Percentiles rank a stretch among this genome's conserved stretches.
Conservation (phyloP, 192 early-diverging fungal species). For the Coemansia sp. region DNA sequence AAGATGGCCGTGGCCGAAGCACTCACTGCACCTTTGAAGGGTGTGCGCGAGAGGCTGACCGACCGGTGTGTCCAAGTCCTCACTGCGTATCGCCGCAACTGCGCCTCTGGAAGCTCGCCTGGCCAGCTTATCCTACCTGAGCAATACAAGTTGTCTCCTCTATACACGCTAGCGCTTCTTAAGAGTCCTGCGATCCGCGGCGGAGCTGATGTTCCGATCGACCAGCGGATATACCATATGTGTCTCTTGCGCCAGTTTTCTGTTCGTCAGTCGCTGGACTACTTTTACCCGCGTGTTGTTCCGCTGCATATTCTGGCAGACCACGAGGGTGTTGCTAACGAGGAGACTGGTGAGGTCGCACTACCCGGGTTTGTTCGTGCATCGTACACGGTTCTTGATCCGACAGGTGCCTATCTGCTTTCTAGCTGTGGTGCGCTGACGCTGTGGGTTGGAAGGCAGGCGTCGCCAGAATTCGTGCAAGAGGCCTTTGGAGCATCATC, state of each 20-base stretch:
- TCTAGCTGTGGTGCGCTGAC: conserved; percentile 78
- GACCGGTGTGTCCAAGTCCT: conserved; percentile 88
- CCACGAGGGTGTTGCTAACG: conserved; percentile 53
- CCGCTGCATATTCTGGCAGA: conserved; percentile 63
- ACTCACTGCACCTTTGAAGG: conserved; percentile 65
- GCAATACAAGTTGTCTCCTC: conserved; percentile 89
- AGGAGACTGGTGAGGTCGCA: conserved; percentile 56
- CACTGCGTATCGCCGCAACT: conserved; percentile 87
- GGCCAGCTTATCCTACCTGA: conserved; percentile 97
- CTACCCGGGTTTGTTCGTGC: conserved; percentile 70
- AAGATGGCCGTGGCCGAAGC: conserved; percentile 80
- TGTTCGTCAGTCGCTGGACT: conserved; percentile 70
- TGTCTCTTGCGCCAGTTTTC: conserved; percentile 73
- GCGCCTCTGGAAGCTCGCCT: conserved; percentile 81
- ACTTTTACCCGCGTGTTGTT: conserved; percentile 84
- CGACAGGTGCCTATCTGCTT: conserved; percentile 77
- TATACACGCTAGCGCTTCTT: conserved; percentile 80
- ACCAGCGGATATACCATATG: conserved; percentile 81
- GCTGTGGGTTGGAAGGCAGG: conserved; percentile 86
- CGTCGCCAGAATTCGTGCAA: conserved; percentile 61
- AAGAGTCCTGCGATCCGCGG: conserved; percentile 82
- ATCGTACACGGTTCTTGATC: conserved; percentile 75
- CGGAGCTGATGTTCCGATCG: conserved; percentile 71
- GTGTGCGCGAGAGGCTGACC: conserved; percentile 78
- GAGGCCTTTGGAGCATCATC: conserved; percentile 79